These are phyloP conservation scores for Leccinum imitatum DNA, from an alignment of 768 basidiomycete genomes.

Conservation along the genomic window DNA sequence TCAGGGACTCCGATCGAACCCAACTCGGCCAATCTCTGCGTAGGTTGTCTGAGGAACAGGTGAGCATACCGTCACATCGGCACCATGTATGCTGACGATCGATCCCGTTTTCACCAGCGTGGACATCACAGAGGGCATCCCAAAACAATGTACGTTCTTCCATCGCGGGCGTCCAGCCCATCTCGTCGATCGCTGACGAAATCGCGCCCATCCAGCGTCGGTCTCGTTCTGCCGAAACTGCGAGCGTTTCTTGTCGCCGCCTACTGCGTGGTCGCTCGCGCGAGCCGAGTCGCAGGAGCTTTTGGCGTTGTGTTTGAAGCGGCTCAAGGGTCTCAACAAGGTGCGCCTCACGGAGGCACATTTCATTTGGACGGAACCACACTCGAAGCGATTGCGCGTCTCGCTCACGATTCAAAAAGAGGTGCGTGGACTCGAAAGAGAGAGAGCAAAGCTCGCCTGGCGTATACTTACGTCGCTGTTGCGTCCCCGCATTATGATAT, in stretches of 20 bases:
- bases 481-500: not conserved
- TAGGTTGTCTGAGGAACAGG: constrained; percentile 86
- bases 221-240: constrained; percentile 95
- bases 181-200: not conserved
- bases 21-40: constrained; percentile 91
- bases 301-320: constrained; percentile 90
- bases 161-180: not conserved
- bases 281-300: constrained; percentile 91
- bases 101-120: constrained; percentile 47
- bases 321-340: constrained; percentile 90
- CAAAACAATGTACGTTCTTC: constrained; percentile 74
- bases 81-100: not conserved
- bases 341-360: constrained; percentile 97
- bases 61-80: constrained; percentile 35
- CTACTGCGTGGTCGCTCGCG: constrained; percentile 80
- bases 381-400: constrained; percentile 88
- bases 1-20: constrained; percentile 83
- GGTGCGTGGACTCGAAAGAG: constrained; percentile 50
- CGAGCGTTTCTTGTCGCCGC: constrained; percentile 92
- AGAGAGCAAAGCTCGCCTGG: no score
- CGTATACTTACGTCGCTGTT: not conserved
- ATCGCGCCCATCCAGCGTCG: constrained; percentile 51
- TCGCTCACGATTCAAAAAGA: constrained; percentile 99
- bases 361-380: constrained; percentile 99
- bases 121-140: constrained; percentile 98